Percentiles rank a stretch among this genome's conserved stretches.
phyloP scores from a whole-genome alignment of 108 stramenopile genomes.

The Licmophora abbreviata region DNA sequence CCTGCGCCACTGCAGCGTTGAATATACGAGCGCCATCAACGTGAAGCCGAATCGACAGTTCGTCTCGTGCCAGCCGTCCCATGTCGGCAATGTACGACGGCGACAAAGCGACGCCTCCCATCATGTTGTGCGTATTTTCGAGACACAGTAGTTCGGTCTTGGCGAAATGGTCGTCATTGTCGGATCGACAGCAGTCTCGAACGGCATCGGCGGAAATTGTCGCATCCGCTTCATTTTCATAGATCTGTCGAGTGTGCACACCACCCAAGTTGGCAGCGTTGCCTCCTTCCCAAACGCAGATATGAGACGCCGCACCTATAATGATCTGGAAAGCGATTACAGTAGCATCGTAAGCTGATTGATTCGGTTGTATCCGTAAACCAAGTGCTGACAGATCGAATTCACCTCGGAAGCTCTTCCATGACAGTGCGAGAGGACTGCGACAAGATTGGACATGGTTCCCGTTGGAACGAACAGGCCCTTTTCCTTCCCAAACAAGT shows the following conservation, averaged over 20 bases:
- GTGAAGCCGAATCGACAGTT: constrained; percentile 49
- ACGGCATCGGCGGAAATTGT: constrained; percentile 35
- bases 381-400: not conserved
- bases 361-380: not conserved
- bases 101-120: constrained; percentile 89
- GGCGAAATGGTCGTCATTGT: constrained; percentile 89
- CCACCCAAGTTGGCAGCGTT: constrained; percentile 64
- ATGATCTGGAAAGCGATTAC: constrained; percentile 28
- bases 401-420: constrained; percentile 51
- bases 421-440: constrained; percentile 83
- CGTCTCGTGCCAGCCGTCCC: constrained; percentile 49
- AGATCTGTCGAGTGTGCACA: constrained; percentile 64
- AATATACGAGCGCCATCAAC: constrained; percentile 94
- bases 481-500: constrained; percentile 84
- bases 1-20: constrained; percentile 79
- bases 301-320: constrained; percentile 58
- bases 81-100: constrained; percentile 69
- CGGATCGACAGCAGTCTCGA: constrained; percentile 49
- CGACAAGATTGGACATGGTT: constrained; percentile 94
- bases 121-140: constrained; percentile 95
- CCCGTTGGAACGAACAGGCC: constrained; percentile 93
- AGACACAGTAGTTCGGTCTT: constrained; percentile 78
- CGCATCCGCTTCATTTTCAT: constrained; percentile 60
- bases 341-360: not conserved
- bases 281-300: constrained; percentile 71